Evolutionary conservation across 805 yeast species (phyloP), one percentile per base, ranked within the genome.

Genomic region (Candida arabinofermentans): DNA sequence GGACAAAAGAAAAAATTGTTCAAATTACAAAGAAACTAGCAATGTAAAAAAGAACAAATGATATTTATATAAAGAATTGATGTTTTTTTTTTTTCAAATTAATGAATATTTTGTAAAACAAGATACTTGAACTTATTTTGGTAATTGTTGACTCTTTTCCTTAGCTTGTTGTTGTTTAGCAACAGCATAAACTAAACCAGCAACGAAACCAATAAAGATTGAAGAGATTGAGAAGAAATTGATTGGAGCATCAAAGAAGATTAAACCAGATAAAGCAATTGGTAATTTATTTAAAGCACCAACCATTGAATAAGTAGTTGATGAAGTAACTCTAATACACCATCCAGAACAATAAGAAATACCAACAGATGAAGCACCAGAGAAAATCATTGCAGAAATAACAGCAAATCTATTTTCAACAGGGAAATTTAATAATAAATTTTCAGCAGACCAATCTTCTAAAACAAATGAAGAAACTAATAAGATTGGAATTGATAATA

Each of bases 291-390:
- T 93, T 67, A 93, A 79, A 41, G 99, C 99, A 66, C 99, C 99
- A 45, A 93, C 98, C 99, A 93, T 93, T 41, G 96, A 88, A 73
- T 93, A 93, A 42, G 99, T 93, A 42, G 99, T 93, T 22, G 98
- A 90, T 18, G 97, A 88, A 34, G 99, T 93, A 50, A 93, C 98
- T 72, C 99, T 87, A 52, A 93, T 96, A 79, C 99, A 93, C 99
- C 99, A 93, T 48, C 97, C 99, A 10, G 98, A 89, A 69, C 96
- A 88, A 79, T 93, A 93, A 34, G 98, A 91, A 64, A 93, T 93
- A 71, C 96, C 97, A 40, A 93, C 96, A 24, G 97, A 84, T 34
- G 95, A 83, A 54, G 86, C 78, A 67, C 99, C 99, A 27, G 96
- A 87, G 61, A 91, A 77, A 49, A 93, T 58, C 96, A 93, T 90